Evolutionary conservation across 2,329 filamentous ascomycete species (phyloP), one percentile per base, ranked within the genome.

Genomic region (Calonectria henricotiae): DNA sequence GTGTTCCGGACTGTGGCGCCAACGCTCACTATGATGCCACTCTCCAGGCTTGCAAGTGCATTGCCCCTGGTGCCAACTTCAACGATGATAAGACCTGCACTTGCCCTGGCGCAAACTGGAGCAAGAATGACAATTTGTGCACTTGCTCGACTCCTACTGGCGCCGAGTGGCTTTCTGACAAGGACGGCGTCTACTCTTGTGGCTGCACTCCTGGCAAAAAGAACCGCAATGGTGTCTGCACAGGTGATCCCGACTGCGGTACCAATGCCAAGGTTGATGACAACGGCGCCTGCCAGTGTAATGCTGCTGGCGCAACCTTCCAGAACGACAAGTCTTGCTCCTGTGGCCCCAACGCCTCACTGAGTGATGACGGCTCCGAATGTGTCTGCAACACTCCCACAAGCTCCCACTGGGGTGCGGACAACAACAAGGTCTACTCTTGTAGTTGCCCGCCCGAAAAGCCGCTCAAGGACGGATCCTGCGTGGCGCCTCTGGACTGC

Each of bases 21-120:
- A 46, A 20, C 43, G 43, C 43, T 12, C 2, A 20, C n/a, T 46
- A 20, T n/a, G 43, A 46, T 12, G 15, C n/a, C n/a, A 17, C 8
- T 11, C n/a, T 46, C 8, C 11, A 11, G 4, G 43, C n/a, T 46
- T 46, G 43, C 8, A 23, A 46, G 11, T 46, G 43, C 11, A 46
- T 46, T 46, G 43, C 43, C n/a, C 43, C n/a, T 46, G 43, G 43
- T 23, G 43, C 43, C n/a, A 46, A 23, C 8, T 46, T 46, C 43
- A 46, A 46, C 43, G 20, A 9, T 7, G 43, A 46, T n/a, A 46
- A 46, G 11, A 46, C 43, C 43, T 46, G 43, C 11, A 46, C 5
- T 23, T 46, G 43, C n/a, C 9, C 43, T 6, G n/a, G n/a, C 20
- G 43, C 43, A 11, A 46, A 1, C 4, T 23, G n/a, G n/a, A 12